A percentile compares a stretch with the other conserved stretches of the same genome.
Conservation (phyloP, 345 rosid genomes). For the Eucalyptus lansdowneana region DNA sequence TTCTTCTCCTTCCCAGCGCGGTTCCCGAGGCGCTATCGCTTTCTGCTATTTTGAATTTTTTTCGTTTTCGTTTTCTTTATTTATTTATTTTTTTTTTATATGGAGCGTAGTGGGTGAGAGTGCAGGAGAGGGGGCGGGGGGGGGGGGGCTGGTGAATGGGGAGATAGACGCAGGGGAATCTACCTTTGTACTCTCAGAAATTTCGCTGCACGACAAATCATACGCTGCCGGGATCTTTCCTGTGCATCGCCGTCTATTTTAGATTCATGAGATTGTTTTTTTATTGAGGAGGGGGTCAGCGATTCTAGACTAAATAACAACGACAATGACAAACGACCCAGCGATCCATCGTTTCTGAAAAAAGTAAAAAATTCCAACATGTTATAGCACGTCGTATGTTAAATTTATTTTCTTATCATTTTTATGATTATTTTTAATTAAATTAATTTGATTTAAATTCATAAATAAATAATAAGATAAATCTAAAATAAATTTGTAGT, state of each 20-base stretch:
- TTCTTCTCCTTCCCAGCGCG: background rate
- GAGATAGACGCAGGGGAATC: background rate
- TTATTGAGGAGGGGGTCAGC: no score
- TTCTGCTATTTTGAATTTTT: background rate
- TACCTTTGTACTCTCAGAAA: background rate
- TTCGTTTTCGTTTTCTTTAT: background rate
- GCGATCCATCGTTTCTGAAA: no score
- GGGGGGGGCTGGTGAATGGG: background rate
- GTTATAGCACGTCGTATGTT: fast-evolving
- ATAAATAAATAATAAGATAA: no score
- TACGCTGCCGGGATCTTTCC: background rate
- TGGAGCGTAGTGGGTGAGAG: background rate
- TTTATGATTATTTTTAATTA: no score
- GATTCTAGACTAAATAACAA: no score
- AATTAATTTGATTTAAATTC: no score
- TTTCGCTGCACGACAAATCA: background rate
- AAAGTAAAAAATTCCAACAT: no score
- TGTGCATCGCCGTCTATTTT: background rate
- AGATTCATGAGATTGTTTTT: background rate
- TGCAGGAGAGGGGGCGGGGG: no score
- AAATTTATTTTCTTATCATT: no score
- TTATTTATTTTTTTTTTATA: background rate
- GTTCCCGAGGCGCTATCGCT: background rate
- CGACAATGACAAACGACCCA: no score
- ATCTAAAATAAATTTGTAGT: no score